Percentiles rank a stretch among this genome's conserved stretches.
Conservation (phyloP, 2,329 filamentous ascomycete species). For the Pseudocercospora pini-densiflorae region DNA sequence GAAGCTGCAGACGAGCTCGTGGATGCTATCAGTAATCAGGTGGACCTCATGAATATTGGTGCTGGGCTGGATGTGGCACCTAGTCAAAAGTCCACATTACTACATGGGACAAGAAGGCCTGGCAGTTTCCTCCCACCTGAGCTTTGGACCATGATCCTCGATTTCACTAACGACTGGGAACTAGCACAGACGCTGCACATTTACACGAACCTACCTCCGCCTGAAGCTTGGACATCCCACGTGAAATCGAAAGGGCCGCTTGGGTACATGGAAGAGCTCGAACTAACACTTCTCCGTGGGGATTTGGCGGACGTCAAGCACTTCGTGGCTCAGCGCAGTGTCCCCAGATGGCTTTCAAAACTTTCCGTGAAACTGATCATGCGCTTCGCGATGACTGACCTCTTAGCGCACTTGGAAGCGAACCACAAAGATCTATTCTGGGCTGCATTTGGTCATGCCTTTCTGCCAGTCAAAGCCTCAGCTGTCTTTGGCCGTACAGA, state of each 20-base stretch:
- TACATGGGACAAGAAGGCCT: constrained; percentile 32
- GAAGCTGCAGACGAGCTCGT: constrained; percentile 71
- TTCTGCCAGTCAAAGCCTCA: constrained; percentile 86
- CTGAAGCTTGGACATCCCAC: constrained; percentile 71
- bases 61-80: constrained; percentile 65
- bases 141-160: constrained; percentile 86
- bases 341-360: constrained; percentile 75
- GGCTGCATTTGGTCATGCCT: constrained; percentile 79
- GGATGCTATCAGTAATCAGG: constrained; percentile 75
- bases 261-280: constrained; percentile 76
- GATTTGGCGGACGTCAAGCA: constrained; percentile 72
- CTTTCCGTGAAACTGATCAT: constrained; percentile 87
- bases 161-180: constrained; percentile 88
- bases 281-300: constrained; percentile 81
- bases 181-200: constrained; percentile 79
- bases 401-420: constrained; percentile 73
- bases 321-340: constrained; percentile 68
- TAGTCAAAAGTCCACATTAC: constrained; percentile 39
- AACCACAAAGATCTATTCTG: constrained; percentile 77
- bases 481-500: constrained; percentile 82
- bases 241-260: constrained; percentile 68
- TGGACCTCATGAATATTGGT: constrained; percentile 74
- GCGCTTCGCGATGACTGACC: constrained; percentile 81
- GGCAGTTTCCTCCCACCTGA: constrained; percentile 71
- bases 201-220: constrained; percentile 75